Base-by-base conservation (phyloP, 306 rosid species). In the Sophora flavescens region DNA sequence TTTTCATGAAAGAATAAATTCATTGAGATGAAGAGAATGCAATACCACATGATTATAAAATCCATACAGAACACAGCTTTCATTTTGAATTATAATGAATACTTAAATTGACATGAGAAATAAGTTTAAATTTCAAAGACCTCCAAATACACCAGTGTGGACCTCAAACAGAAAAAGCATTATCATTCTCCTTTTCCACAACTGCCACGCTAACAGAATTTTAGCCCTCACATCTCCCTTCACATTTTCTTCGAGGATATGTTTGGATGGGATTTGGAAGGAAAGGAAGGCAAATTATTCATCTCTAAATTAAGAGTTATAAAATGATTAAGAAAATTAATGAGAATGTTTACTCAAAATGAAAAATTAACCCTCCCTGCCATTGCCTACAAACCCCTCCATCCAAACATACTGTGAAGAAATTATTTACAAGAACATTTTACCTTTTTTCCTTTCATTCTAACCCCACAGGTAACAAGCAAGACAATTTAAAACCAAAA, bases 401-500 rank as follows among this genome's bases (percentile, higher is more conserved):
- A 6, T 39, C 45, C 45, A 39, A 39, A 39, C 10, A 47, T 47
- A 47, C 6, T 0, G 2, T 32, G 1, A 76, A 78, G 67, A 67
- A 78, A 76, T 13, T 63, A 79, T 57, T 65, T 41, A 59, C 41
- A 39, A 50, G 72, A 47, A 6, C 56, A 72, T 22, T 38, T 66
- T 70, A 77, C 63, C 51, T 45, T 63, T 59, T 57, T 73, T 15
- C 15, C 47, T 54, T 35, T 65, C 74, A 59, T 63, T 56, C 41
- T 39, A 72, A 72, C 28, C 75, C 75, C 22, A 38, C 17, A 78
- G 26, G 48, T 22, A 47, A 62, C 47, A 51, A 28, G 13, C 53
- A 60, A 75, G 63, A 75, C 33, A 45, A 70, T 51, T 41, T 64
- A 15, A 47, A 53, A 69, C 61, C 63, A 57, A 42, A 74, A 71